Evolutionary conservation across 805 yeast genomes (phyloP).

Genomic region (Schwanniomyces occidentalis): DNA sequence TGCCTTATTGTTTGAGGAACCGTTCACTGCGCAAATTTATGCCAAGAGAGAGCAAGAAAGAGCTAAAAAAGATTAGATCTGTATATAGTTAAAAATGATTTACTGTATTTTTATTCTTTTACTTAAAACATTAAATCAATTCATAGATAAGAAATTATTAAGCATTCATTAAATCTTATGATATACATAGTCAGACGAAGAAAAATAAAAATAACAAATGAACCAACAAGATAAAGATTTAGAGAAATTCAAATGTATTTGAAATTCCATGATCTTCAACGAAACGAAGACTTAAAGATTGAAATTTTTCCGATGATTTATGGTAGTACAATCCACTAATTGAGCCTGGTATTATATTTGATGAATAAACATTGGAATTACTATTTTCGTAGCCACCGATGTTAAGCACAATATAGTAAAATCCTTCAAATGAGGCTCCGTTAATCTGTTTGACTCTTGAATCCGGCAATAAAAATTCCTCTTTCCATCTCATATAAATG

Average conservation of each 20-base stretch:
- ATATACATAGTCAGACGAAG: neutral
- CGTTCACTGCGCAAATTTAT: conserved; percentile 90
- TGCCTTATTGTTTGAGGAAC: conserved; percentile 90
- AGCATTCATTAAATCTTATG: too few relatives aligned
- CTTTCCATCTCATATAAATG: conserved; percentile 95
- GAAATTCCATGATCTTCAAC: conserved; percentile 48
- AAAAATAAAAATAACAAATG: neutral
- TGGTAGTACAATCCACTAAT: conserved; percentile 84
- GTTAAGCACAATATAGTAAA: conserved; percentile 83
- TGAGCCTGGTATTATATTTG: conserved; percentile 52
- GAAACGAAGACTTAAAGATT: conserved; percentile 66
- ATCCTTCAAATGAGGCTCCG: conserved; percentile 90
- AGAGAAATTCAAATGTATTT: conserved; percentile 27
- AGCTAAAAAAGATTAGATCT: conserved; percentile 5
- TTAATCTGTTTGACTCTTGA: conserved; percentile 57
- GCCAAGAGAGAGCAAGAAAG: conserved; percentile 59
- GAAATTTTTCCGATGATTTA: conserved; percentile 73
- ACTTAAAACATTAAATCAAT: too few relatives aligned
- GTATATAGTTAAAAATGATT: too few relatives aligned
- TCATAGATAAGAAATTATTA: too few relatives aligned
- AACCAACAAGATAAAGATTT: conserved; percentile 3
- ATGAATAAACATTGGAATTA: neutral
- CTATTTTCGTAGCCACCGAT: conserved; percentile 39
- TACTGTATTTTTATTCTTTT: too few relatives aligned
- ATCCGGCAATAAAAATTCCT: conserved; percentile 81